Percentiles rank a stretch among this genome's conserved stretches.
Evolutionary conservation across 805 yeast species (phyloP).

Genomic region (Jamesozyma lodderae): DNA sequence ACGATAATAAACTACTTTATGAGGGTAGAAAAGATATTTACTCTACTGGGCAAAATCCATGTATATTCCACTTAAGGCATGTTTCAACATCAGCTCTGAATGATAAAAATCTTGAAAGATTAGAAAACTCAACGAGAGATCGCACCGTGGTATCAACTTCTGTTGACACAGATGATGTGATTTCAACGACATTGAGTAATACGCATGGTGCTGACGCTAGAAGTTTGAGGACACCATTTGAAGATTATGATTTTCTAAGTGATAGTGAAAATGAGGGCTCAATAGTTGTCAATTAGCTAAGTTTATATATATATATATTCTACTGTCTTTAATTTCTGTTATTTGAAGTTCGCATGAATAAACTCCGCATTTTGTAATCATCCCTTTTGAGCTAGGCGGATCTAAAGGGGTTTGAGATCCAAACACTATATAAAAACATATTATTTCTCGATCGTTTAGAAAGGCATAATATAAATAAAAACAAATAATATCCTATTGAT

Average conservation of each 20-base stretch:
- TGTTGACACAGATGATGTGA: slow-evolving; percentile 1
- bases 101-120: slow-evolving; percentile 1
- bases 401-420: too few relatives aligned
- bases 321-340: too few relatives aligned
- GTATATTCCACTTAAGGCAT: slow-evolving; percentile 1
- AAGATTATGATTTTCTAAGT: slow-evolving; percentile 5
- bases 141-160: background rate
- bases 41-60: background rate
- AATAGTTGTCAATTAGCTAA: too few relatives aligned
- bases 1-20: background rate
- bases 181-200: slow-evolving; percentile 4
- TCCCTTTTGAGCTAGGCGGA: too few relatives aligned
- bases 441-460: too few relatives aligned
- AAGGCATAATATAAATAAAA: too few relatives aligned
- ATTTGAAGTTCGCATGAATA: too few relatives aligned
- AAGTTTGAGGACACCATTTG: slow-evolving; percentile 1
- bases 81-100: background rate
- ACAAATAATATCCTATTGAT: too few relatives aligned
- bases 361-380: too few relatives aligned
- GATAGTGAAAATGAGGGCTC: slow-evolving; percentile 1
- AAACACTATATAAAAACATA: too few relatives aligned
- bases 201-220: background rate
- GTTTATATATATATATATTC: too few relatives aligned
- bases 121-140: background rate
- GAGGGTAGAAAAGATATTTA: background rate